Evolutionary conservation across 257 asterid genomes (phyloP).

Genomic region (Gentiana macrophylla): DNA sequence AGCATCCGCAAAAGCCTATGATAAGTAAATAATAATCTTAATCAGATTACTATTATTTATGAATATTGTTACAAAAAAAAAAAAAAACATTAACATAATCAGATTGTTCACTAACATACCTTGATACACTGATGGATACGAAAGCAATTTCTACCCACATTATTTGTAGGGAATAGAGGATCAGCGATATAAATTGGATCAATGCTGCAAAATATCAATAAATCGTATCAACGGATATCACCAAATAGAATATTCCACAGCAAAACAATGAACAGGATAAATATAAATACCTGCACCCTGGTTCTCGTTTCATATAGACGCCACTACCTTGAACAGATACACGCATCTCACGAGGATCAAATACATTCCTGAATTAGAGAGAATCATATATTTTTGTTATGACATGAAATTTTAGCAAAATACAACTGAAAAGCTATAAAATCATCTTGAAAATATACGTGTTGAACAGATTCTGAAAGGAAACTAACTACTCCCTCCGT

Average conservation of each 20-base stretch:
- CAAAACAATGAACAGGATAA: conserved; percentile 8
- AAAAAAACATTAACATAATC: not conserved
- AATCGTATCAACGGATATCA: not conserved
- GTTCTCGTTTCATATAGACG: conserved; percentile 75
- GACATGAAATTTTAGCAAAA: not conserved
- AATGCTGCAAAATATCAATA: conserved; percentile 44
- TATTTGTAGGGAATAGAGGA: conserved; percentile 82
- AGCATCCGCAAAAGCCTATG: conserved; percentile 99
- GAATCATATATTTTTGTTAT: conserved; percentile 4
- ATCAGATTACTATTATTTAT: not conserved
- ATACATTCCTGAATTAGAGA: conserved; percentile 64
- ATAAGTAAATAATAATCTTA: conserved; percentile 3
- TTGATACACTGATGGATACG: conserved; percentile 98
- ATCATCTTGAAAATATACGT: conserved; percentile 1
- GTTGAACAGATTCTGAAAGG: not conserved
- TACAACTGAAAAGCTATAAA: conserved; percentile 1
- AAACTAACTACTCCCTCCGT: not conserved
- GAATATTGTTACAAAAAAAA: not conserved
- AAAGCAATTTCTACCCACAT: conserved; percentile 97
- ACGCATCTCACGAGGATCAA: conserved; percentile 97
- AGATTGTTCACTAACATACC: conserved; percentile 33
- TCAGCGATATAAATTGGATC: conserved; percentile 95
- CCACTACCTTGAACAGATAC: conserved; percentile 96
- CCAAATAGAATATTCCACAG: not conserved
- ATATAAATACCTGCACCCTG: conserved; percentile 65